Conservation (phyloP, 179 eudicot genomes). For the Pouteria campechiana region DNA sequence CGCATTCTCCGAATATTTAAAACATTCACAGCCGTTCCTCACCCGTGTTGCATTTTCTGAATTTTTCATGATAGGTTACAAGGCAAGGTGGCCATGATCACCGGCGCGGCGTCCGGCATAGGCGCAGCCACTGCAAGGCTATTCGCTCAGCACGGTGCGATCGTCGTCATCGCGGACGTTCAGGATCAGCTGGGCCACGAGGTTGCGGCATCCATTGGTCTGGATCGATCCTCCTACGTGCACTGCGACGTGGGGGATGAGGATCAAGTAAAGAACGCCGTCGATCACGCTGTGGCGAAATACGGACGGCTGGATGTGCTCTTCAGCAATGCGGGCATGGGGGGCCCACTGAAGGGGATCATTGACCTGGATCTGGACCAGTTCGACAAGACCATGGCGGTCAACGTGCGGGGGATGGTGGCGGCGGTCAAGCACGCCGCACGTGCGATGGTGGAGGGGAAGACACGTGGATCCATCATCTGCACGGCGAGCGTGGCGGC, state of each 20-base stretch:
- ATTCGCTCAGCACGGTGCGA: constrained; percentile 43
- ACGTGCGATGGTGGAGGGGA: constrained; percentile 38
- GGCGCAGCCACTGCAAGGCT: constrained; percentile 53
- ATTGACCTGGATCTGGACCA: constrained; percentile 36
- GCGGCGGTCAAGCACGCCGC: constrained; percentile 51
- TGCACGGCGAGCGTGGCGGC: constrained; percentile 52
- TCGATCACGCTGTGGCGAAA: constrained; percentile 20
- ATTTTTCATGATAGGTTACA: too few relatives aligned
- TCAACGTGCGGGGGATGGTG: constrained; percentile 47
- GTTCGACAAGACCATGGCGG: constrained; percentile 36
- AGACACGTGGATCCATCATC: constrained; percentile 48
- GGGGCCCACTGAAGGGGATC: constrained; percentile 33
- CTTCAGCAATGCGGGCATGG: constrained; percentile 60
- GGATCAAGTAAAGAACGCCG: constrained; percentile 20
- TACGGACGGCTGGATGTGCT: constrained; percentile 36
- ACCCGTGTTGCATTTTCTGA: too few relatives aligned
- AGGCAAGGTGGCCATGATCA: constrained; percentile 69
- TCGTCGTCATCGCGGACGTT: constrained; percentile 40
- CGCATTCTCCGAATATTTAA: too few relatives aligned
- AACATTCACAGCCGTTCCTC: too few relatives aligned
- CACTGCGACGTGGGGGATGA: constrained; percentile 50
- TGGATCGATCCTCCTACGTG: constrained; percentile 13
- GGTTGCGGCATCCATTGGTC: constrained; percentile 30
- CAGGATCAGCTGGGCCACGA: constrained; percentile 49
- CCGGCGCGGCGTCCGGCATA: constrained; percentile 74